Base-by-base conservation (phyloP, 176 grass and related monocot species). In the Rhipidocladum racemiflorum region DNA sequence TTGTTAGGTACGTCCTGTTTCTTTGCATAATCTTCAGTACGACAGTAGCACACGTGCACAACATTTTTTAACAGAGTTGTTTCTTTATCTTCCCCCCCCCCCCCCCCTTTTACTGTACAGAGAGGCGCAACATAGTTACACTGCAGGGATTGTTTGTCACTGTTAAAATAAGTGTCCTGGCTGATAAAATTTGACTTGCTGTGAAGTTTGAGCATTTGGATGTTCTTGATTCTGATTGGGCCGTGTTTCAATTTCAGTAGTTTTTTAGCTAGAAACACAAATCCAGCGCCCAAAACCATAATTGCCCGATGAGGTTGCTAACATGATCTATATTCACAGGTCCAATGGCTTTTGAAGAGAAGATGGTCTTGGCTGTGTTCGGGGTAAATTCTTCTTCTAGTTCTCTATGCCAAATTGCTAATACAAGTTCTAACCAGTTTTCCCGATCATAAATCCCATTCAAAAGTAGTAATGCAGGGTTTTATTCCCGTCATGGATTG, bases 281-380 rank as follows among this genome's bases (percentile, higher is more conserved):
- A 44, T 80, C 69, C 61, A 67, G 11, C 55, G 5, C 49, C 1
- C 12, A 63, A 1, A 14, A 16, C 34, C 59, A 53, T 40, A 38
- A 5, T 46, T 74, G 1, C 71, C 72, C 81, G 12, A 71, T 29
- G 56, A n/a, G 13, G 15, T 23, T 61, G 23, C 51, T 34, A 43
- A 20, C 35, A 62, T 85, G 23, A 42, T 71, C 74, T 56, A 59
- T 79, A 77, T n/a, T n/a, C n/a, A 53, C 82, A 94, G 94, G 92
- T 72, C 87, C 94, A 53, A 94, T 97, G 92, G 83, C 83, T 49
- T 97, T 91, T 81, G 92, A 92, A 53, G 90, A 97, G 87, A 97
- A 94, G 92, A 97, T 97, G 92, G 85, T 97, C 45, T 83, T 97
- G 64, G 74, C 90, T 23, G 74, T 97, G 24, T 97, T 97, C 83